phyloP scores from a whole-genome alignment of 2,329 filamentous ascomycete genomes.

The Blastomyces percursus region DNA sequence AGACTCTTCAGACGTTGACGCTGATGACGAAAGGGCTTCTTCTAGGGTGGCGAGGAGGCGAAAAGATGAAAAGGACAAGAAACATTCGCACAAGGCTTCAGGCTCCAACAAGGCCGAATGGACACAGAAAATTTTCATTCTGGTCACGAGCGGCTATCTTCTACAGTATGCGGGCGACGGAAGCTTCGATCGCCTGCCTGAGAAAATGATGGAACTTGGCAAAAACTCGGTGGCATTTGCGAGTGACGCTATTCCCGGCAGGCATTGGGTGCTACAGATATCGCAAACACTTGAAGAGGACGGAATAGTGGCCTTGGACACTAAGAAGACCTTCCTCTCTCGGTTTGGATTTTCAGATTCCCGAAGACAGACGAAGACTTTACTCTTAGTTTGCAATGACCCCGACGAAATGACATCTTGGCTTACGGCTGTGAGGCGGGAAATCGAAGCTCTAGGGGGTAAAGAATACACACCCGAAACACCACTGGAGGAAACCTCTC shows the following conservation, averaged over 20 bases:
- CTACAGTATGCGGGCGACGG: slow-evolving; percentile 38
- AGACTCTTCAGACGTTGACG: slow-evolving; percentile 11
- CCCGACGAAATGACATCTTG: slow-evolving; percentile 37
- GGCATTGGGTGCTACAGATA: slow-evolving; percentile 39
- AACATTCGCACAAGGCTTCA: slow-evolving; percentile 28
- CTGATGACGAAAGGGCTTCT: slow-evolving; percentile 6
- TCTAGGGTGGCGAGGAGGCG: slow-evolving; percentile 21
- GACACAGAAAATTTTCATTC: slow-evolving; percentile 36
- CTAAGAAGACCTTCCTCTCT: slow-evolving; percentile 28
- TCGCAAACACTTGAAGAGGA: slow-evolving; percentile 29
- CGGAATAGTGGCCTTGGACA: slow-evolving; percentile 19
- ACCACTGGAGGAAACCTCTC: slow-evolving; percentile 6
- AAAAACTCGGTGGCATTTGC: slow-evolving; percentile 39
- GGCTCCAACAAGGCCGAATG: slow-evolving; percentile 32
- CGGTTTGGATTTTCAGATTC: slow-evolving; percentile 30
- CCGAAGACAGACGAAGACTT: slow-evolving; percentile 28
- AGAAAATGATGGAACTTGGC: slow-evolving; percentile 38
- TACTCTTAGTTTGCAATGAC: slow-evolving; percentile 35
- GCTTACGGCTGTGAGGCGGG: slow-evolving; percentile 35
- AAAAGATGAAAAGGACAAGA: slow-evolving; percentile 27
- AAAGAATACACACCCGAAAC: slow-evolving; percentile 33
- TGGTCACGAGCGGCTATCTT: slow-evolving; percentile 36
- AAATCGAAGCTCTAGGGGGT: slow-evolving; percentile 38
- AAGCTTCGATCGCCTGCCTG: slow-evolving; percentile 36
- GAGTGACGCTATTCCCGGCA: slow-evolving; percentile 40